Conservation (phyloP, 2,329 filamentous ascomycete species). For the Fusarium xylarioides region DNA sequence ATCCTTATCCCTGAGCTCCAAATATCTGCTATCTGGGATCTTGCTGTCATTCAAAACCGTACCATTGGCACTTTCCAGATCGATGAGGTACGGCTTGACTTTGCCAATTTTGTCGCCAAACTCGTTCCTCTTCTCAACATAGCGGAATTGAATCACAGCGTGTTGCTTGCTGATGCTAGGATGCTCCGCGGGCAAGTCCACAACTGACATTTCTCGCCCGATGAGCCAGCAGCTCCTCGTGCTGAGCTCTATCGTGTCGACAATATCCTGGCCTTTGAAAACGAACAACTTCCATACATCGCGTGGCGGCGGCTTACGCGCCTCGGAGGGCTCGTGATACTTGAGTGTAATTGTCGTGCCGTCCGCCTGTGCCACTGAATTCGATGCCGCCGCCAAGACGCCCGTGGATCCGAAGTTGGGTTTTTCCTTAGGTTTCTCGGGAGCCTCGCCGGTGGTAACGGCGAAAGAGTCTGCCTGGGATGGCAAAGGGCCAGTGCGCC, state of each 20-base stretch:
- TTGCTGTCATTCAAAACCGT: slow-evolving; percentile 81
- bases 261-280: slow-evolving; percentile 83
- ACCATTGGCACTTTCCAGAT: slow-evolving; percentile 93
- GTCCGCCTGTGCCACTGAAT: slow-evolving; percentile 74
- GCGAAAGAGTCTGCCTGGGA: slow-evolving; percentile 70
- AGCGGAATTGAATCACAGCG: slow-evolving; percentile 91
- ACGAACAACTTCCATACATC: slow-evolving; percentile 91
- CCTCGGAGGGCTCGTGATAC: slow-evolving; percentile 95
- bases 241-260: slow-evolving; percentile 83
- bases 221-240: slow-evolving; percentile 89
- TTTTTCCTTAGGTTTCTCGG: slow-evolving; percentile 77
- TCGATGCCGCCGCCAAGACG: slow-evolving; percentile 85
- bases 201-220: slow-evolving; percentile 81
- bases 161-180: slow-evolving; percentile 96
- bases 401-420: slow-evolving; percentile 87
- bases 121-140: slow-evolving; percentile 84
- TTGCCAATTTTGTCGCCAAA: slow-evolving; percentile 83
- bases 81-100: slow-evolving; percentile 89
- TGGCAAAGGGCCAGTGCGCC: slow-evolving; percentile 61
- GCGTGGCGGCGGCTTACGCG: slow-evolving; percentile 82
- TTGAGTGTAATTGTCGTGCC: slow-evolving; percentile 85
- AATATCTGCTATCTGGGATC: slow-evolving; percentile 79
- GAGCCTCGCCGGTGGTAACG: slow-evolving; percentile 57
- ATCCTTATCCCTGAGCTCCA: slow-evolving; percentile 89
- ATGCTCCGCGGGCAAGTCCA: slow-evolving; percentile 86